These are phyloP conservation scores for Colletotrichum spaethianum DNA, from an alignment of 2,329 filamentous ascomycete species.

Conservation along the genomic window DNA sequence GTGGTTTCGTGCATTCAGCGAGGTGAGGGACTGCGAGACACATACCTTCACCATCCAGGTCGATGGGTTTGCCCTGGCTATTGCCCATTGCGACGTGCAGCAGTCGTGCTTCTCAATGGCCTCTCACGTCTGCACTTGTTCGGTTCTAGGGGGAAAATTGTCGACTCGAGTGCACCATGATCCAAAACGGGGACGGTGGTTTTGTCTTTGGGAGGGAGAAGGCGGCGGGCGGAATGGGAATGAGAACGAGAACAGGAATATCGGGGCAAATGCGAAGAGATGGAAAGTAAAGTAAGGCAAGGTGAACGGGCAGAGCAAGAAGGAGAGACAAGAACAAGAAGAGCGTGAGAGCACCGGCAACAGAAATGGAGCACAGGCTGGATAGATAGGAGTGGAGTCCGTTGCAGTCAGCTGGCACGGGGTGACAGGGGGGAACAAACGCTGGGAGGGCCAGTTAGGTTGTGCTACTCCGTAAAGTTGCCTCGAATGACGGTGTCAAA, in stretches of 20 bases:
- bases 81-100: conserved; percentile 81
- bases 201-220: conserved; percentile 17
- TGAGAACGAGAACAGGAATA: conserved; percentile 8
- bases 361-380: conserved; percentile 32
- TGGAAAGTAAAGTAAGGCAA: conserved; percentile 30
- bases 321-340: conserved; percentile 28
- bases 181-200: conserved; percentile 29
- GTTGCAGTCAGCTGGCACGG: conserved; percentile 41
- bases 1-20: conserved; percentile 14
- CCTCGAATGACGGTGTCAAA: conserved; percentile 37
- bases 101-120: conserved; percentile 39
- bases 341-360: neutral
- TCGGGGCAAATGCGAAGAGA: conserved; percentile 23
- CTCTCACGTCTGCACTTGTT: conserved; percentile 40
- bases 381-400: conserved; percentile 41
- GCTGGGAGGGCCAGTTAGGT: conserved; percentile 31
- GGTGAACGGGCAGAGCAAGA: conserved; percentile 30
- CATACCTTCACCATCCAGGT: conserved; percentile 93
- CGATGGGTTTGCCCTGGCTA: conserved; percentile 92
- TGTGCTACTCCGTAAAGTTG: neutral
- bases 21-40: conserved; percentile 43
- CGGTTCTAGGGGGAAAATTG: conserved; percentile 32
- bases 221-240: conserved; percentile 15
- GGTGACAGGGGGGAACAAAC: conserved; percentile 34
- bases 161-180: conserved; percentile 38